Evolutionary conservation across 352 stramenopile genomes (phyloP).

Genomic region (Globisporangium yorkense): DNA sequence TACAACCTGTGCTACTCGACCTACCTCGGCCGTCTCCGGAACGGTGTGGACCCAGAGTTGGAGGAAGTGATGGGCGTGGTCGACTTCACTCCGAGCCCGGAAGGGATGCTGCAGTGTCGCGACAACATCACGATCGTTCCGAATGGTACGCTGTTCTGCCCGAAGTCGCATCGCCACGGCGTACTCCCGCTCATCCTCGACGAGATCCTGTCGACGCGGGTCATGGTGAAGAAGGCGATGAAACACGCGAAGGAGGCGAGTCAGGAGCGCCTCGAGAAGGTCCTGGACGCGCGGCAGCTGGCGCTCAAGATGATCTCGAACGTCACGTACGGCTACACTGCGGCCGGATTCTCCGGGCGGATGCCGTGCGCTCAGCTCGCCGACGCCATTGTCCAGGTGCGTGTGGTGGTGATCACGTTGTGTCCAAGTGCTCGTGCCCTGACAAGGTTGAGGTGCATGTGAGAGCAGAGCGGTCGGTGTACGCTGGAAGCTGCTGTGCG

Average conservation of each 20-base stretch:
- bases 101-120: conserved; percentile 40
- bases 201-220: conserved; percentile 93
- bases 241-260: conserved; percentile 85
- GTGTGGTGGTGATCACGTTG: neutral
- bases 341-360: conserved; percentile 96
- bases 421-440: neutral
- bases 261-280: conserved; percentile 52
- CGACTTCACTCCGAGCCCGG: conserved; percentile 34
- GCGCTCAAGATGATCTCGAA: conserved; percentile 99
- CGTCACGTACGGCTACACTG: conserved; percentile 99
- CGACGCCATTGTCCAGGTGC: conserved; percentile 97
- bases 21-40: conserved; percentile 89
- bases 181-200: conserved; percentile 96
- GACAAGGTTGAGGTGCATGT: neutral
- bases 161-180: conserved; percentile 90
- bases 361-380: conserved; percentile 96
- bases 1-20: conserved; percentile 99
- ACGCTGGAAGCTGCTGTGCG: conserved; percentile 94
- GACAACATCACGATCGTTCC: conserved; percentile 72
- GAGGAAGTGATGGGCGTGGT: conserved; percentile 63
- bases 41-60: conserved; percentile 63
- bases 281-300: conserved; percentile 81
- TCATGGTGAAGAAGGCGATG: conserved; percentile 98
- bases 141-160: conserved; percentile 95
- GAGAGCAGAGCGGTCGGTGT: conserved; percentile 59